Percentiles rank a stretch among this genome's conserved stretches.
Conservation (phyloP, 176 grass and related monocot species). For the Ananas comosus region DNA sequence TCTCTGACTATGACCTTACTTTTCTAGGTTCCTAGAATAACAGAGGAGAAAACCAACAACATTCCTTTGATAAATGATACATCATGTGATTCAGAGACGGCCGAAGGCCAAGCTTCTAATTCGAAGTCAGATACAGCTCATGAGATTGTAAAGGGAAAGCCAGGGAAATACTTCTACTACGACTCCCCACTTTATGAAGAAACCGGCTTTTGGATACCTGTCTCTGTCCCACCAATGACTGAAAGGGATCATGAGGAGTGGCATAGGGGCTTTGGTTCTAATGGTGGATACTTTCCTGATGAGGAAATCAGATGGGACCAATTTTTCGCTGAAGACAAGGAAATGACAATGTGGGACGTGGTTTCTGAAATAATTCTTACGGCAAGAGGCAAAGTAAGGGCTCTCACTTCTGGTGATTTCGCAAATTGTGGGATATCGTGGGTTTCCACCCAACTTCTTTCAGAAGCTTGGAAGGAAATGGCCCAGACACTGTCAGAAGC, state of each 20-base stretch:
- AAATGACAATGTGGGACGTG: conserved; percentile 92
- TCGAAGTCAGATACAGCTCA: conserved; percentile 1
- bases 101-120: conserved; percentile 3
- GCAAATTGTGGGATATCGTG: conserved; percentile 36
- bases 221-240: conserved; percentile 71
- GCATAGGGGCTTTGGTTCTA: conserved; percentile 47
- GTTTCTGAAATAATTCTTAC: conserved; percentile 58
- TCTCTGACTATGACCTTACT: neutral
- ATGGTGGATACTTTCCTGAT: conserved; percentile 42
- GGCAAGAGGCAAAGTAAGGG: conserved; percentile 44
- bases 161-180: conserved; percentile 33
- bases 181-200: conserved; percentile 51
- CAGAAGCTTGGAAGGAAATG: conserved; percentile 78
- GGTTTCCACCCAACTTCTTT: conserved; percentile 45
- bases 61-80: neutral
- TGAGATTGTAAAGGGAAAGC: conserved; percentile 12
- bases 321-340: conserved; percentile 32
- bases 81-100: conserved; percentile 4
- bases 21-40: conserved; percentile 19
- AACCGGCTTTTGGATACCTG: conserved; percentile 72
- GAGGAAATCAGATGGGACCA: conserved; percentile 68
- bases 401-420: conserved; percentile 41
- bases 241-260: conserved; percentile 51
- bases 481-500: conserved; percentile 40
- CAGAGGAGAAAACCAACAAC: conserved; percentile 21